Base-by-base conservation (phyloP, 306 rosid species). In the Sicyos edulis region DNA sequence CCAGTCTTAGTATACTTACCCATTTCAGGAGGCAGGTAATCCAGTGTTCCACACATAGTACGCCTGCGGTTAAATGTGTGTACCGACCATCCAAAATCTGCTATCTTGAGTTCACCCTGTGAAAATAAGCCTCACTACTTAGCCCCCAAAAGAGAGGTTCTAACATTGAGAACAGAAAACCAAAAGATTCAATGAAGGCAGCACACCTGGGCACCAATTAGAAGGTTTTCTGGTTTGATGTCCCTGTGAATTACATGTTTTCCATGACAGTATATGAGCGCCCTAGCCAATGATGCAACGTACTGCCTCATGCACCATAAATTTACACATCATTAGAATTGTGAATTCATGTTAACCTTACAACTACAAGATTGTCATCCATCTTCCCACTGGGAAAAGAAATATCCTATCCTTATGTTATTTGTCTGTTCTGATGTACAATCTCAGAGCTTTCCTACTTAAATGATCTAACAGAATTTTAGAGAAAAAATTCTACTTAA, bases 1-100 rank as follows among this genome's bases (percentile, higher is more conserved):
- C 20, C 26, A 8, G 32, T 73, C 7, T 21, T n/a, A n/a, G n/a
- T n/a, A n/a, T n/a, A n/a, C n/a, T 65, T 87, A 95, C 99, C 99
- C 99, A 95, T 95, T 85, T 95, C 99, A 17, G 99, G 99, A 51
- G 99, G 97, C 49, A 95, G 96, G 82, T 95, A 95, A 79, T 95
- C 99, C 79, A 95, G 85, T 3, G 99, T 95, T 49, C 99, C 99
- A 53, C 99, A 95, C 99, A 95, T 95, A 84, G 99, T 95, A 76
- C 88, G 75, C 86, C 99, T 89, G 79, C 97, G 99, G 80, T 86
- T 89, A 77, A 95, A 95, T 75, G 99, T 95, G 78, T 95, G 99
- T 81, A 95, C 99, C 0, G 99, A 95, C 99, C 99, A 95, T 54
- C 99, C 99, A 71, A 95, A 95, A 81, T 95, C 99, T 37, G 99